Evolutionary conservation across 1,284 basidiomycete genomes (phyloP), one percentile per base, ranked within the genome.

Genomic region (Fomitopsis schrenkii): DNA sequence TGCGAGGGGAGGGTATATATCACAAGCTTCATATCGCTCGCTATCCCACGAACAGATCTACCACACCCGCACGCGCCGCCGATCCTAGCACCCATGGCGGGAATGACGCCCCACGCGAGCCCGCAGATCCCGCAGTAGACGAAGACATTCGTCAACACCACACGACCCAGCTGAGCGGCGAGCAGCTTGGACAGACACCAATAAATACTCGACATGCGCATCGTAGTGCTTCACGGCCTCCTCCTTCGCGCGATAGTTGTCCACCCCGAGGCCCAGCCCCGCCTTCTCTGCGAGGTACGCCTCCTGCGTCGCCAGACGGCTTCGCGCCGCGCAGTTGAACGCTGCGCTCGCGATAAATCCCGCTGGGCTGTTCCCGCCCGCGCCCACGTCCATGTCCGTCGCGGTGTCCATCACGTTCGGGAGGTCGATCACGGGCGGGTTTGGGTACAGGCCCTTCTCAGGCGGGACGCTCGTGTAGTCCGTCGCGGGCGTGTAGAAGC

Each of bases 131-230:
- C 94, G 57, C 84, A 83, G 71, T 97, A 98, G 3, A 97, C 95
- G 54, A 94, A 86, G 3, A 96, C 90, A 76, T 96, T 97, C 36
- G 95, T 96, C 64, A 96, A 75, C 8, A 97, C 94, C 94, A 65
- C 14, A 55, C 58, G 41, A 61, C 5, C 58, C 53, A 42, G 6
- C 26, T 46, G 33, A 57, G 17, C 50, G 36, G 41, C 5, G 22
- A 8, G 63, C 10, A 54, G 44, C 7, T 44, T 17, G 38, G n/a
- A 35, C n/a, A 19, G 33, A 9, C 8, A n/a, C 22, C 40, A 40
- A 3, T 12, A 28, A 77, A n/a, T 12, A 50, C 84, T 68, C 65
- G 94, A 90, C 93, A 77, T 94, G 91, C 17, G 91, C 91, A 76
- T 95, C 93, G 71, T 94, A 94, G 75, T 91, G 90, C 68, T 84